Percentiles rank a stretch among this genome's conserved stretches.
phyloP scores from a whole-genome alignment of 305 asterid species.

The Andrographis paniculata region DNA sequence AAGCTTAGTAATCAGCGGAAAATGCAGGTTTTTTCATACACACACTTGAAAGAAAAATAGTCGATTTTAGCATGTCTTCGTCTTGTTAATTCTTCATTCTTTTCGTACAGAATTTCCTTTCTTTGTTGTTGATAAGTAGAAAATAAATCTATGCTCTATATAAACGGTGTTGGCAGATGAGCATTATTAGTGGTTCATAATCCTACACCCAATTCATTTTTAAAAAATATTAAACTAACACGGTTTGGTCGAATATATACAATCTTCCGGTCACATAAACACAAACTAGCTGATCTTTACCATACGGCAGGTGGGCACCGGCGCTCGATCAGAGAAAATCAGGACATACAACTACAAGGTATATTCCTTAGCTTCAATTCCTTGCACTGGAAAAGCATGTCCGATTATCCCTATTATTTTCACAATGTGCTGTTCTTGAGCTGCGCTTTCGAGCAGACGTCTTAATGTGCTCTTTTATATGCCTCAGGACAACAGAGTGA shows the following conservation, averaged over 20 bases:
- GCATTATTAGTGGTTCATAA: too few relatives aligned
- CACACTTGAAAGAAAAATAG: conserved; percentile 6
- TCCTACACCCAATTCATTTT: too few relatives aligned
- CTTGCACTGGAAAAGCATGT: too few relatives aligned
- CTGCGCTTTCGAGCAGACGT: not conserved
- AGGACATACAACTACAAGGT: conserved; percentile 97
- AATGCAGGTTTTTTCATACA: conserved; percentile 49
- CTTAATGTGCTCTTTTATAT: conserved; percentile 8
- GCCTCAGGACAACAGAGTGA: conserved; percentile 84
- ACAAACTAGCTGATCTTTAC: conserved; percentile 17
- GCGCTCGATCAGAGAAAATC: conserved; percentile 94
- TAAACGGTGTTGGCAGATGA: too few relatives aligned
- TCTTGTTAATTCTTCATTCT: not conserved
- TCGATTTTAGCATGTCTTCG: not conserved
- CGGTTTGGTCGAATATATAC: too few relatives aligned
- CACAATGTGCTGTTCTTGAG: not conserved
- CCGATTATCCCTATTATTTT: too few relatives aligned
- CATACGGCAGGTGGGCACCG: conserved; percentile 83
- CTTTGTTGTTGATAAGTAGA: too few relatives aligned
- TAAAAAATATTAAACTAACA: too few relatives aligned
- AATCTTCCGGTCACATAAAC: conserved; percentile 1
- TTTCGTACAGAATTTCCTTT: not conserved
- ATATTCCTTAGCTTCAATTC: conserved; percentile 6
- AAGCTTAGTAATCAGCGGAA: conserved; percentile 72
- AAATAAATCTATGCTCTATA: too few relatives aligned